phyloP scores from a whole-genome alignment of 2,329 filamentous ascomycete genomes.

The Graphilbum sp. region DNA sequence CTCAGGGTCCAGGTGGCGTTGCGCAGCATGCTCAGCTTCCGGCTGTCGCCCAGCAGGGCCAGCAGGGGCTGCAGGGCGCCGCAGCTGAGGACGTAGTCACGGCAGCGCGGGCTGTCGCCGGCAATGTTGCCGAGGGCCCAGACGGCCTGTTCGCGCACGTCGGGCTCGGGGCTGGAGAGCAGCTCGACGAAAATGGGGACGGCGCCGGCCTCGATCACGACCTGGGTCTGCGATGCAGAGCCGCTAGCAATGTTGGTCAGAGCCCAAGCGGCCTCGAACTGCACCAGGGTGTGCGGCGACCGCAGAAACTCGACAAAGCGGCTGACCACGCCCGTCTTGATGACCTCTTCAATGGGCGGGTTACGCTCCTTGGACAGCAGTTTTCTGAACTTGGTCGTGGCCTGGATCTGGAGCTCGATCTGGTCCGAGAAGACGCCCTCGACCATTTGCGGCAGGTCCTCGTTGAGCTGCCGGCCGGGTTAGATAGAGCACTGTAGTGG shows the following conservation, averaged over 20 bases:
- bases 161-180: conserved; percentile 85
- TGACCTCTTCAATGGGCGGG: conserved; percentile 96
- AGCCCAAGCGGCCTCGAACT: conserved; percentile 98
- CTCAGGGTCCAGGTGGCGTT: conserved; percentile 98
- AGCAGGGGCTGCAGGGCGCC: conserved; percentile 85
- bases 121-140: conserved; percentile 99
- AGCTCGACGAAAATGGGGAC: conserved; percentile 98
- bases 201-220: conserved; percentile 94
- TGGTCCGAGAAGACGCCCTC: conserved; percentile 96
- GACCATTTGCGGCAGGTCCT: conserved; percentile 97
- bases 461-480: conserved; percentile 81
- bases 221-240: conserved; percentile 92
- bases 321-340: conserved; percentile 94
- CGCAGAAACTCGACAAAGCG: conserved; percentile 97
- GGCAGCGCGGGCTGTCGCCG: conserved; percentile 92
- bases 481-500: conserved; percentile 1
- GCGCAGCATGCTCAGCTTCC: conserved; percentile 96
- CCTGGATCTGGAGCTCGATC: conserved; percentile 93
- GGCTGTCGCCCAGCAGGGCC: conserved; percentile 82
- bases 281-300: conserved; percentile 92
- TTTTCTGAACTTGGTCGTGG: conserved; percentile 97
- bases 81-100: conserved; percentile 86
- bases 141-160: conserved; percentile 94
- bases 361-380: conserved; percentile 97
- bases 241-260: conserved; percentile 98